phyloP scores from a whole-genome alignment of 2,329 filamentous ascomycete species.

The Phaeoacremonium minimum region DNA sequence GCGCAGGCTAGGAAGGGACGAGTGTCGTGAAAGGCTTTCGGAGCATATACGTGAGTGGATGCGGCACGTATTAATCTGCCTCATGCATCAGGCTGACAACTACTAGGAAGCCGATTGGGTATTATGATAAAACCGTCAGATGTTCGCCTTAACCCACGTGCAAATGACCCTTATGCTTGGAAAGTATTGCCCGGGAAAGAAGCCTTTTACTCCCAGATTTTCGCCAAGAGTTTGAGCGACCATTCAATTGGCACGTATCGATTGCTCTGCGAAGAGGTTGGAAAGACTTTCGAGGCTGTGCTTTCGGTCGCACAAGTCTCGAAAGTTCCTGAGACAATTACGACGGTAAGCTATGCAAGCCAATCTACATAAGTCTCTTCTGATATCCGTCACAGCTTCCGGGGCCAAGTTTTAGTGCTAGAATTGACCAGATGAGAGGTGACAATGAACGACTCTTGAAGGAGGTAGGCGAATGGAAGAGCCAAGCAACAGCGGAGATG shows the following conservation, averaged over 20 bases:
- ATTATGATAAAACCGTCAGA: slow-evolving; percentile 8
- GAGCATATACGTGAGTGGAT: slow-evolving; percentile 9
- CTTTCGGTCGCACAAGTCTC: neutral
- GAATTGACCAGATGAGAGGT: neutral
- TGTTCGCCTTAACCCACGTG: slow-evolving; percentile 9
- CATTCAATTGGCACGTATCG: slow-evolving; percentile 11
- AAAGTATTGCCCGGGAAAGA: slow-evolving; percentile 9
- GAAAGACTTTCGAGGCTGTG: slow-evolving; percentile 8
- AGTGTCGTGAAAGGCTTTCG: slow-evolving; percentile 6
- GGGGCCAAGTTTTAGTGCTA: neutral
- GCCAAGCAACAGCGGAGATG: neutral
- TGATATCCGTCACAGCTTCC: neutral
- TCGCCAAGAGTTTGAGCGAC: slow-evolving; percentile 10
- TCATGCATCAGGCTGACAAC: slow-evolving; percentile 5
- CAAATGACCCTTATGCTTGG: slow-evolving; percentile 9
- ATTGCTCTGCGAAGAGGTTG: slow-evolving; percentile 9
- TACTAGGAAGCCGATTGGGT: slow-evolving; percentile 5
- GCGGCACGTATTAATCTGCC: slow-evolving; percentile 3
- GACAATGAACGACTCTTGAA: neutral
- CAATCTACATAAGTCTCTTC: neutral
- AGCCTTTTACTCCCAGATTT: slow-evolving; percentile 6
- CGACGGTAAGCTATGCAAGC: neutral
- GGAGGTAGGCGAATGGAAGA: neutral
- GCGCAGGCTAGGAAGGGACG: slow-evolving; percentile 2
- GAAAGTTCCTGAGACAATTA: neutral